Evolutionary conservation across 805 yeast genomes (phyloP), one percentile per base, ranked within the genome.

Genomic region (Wickerhamomyces sydowiorum): DNA sequence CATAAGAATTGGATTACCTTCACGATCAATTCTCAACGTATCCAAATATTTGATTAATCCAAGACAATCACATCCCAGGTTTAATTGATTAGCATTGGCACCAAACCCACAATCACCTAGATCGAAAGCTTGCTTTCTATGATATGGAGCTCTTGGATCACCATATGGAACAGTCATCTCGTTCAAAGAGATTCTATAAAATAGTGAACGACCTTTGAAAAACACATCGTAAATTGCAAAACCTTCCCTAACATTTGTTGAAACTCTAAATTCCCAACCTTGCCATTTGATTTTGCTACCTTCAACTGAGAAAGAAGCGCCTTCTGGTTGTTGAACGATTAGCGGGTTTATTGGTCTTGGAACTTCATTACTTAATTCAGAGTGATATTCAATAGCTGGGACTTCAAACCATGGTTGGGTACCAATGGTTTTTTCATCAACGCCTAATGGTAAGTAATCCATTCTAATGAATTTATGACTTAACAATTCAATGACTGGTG

Each of bases 151-250:
- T 64, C 91, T 74, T 56, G 90, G 88, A 61, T 85, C 91, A 61
- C 87, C 90, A 58, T 86, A 85, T 27, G 93, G 93, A 49, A 86
- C 95, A 32, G 91, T 84, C 95, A 86, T 85, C 65, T 85, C 95
- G 42, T 85, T 77, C 52, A 84, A 65, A 3, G 89, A 73, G 37
- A 83, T 62, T 67, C 93, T 73, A 73, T 85, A 84, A 57, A 84
- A 75, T 35, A 79, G 66, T 38, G 84, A 81, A 65, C 93, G 78
- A 39, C 90, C 91, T 62, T 83, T 82, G 70, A 82, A 85, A 57
- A 67, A 68, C 40, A 78, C 80, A 51, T 85, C 86, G 61, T 85
- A 84, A 27, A 85, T 51, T 25, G 82, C 91, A 52, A 82, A 72
- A 50, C 95, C 95, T 66, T 85, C 95, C 70, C 95, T 79, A 39